Conservation (phyloP, 805 yeast species). For the Starmerella cellae region DNA sequence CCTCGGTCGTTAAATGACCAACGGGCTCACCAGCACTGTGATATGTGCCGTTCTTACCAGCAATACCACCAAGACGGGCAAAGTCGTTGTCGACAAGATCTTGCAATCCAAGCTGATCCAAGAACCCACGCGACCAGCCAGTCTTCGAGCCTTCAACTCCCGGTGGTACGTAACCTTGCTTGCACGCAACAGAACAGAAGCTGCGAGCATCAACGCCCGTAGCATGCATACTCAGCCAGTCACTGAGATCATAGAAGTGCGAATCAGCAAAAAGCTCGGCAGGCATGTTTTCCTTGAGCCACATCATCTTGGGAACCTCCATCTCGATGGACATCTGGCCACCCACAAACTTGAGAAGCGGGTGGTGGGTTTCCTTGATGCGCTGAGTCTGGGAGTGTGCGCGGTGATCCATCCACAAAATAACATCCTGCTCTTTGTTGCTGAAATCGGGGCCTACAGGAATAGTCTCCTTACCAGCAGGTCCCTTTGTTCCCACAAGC, state of each 20-base stretch:
- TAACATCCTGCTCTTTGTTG: constrained; percentile 62
- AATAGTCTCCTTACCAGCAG: constrained; percentile 53
- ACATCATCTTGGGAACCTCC: constrained; percentile 94
- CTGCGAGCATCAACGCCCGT: constrained; percentile 80
- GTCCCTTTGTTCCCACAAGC: constrained; percentile 53
- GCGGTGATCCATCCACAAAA: constrained; percentile 98
- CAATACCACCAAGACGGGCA: constrained; percentile 69
- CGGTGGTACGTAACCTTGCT: constrained; percentile 84
- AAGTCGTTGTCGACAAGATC: constrained; percentile 71
- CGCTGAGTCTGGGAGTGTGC: constrained; percentile 68
- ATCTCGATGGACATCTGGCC: constrained; percentile 96
- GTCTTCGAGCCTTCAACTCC: constrained; percentile 77
- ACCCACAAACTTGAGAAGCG: constrained; percentile 80
- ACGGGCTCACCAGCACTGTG: constrained; percentile 82
- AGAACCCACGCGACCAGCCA: constrained; percentile 84
- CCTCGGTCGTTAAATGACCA: constrained; percentile 49
- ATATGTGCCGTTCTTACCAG: constrained; percentile 57
- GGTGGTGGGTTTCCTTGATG: constrained; percentile 70
- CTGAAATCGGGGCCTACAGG: constrained; percentile 86
- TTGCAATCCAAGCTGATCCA: constrained; percentile 51
- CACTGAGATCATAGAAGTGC: constrained; percentile 86
- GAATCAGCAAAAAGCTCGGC: constrained; percentile 41
- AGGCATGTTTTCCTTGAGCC: constrained; percentile 83
- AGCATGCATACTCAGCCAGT: constrained; percentile 80
- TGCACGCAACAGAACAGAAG: constrained; percentile 82